phyloP scores from a whole-genome alignment of 2,329 filamentous ascomycete species.

The Canariomyces notabilis region DNA sequence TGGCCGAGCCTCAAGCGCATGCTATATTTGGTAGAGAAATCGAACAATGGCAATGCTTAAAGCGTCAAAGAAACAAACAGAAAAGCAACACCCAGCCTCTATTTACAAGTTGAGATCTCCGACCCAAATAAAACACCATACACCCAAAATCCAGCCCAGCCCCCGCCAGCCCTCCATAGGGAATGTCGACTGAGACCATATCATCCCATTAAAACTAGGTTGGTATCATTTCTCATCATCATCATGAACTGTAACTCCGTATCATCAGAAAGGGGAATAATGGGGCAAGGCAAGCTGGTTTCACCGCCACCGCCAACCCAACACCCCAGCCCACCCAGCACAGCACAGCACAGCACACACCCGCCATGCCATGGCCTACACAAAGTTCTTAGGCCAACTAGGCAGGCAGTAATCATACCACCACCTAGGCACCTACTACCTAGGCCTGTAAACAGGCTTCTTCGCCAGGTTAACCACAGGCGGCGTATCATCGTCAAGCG shows the following conservation, averaged over 20 bases:
- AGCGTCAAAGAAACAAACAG: neutral
- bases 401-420: too few species aligned
- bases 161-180: neutral
- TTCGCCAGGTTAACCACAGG: slow-evolving; percentile 79
- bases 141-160: neutral
- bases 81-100: too few species aligned
- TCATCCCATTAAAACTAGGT: neutral
- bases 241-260: neutral
- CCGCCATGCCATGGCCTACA: neutral
- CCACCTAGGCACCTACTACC: too few species aligned
- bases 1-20: slow-evolving; percentile 4
- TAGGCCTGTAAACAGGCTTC: slow-evolving; percentile 67
- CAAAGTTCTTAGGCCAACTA: too few species aligned
- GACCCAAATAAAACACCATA: neutral
- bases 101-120: neutral
- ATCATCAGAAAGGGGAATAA: too few species aligned
- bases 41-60: neutral
- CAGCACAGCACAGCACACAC: neutral
- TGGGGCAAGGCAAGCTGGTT: neutral
- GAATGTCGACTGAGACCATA: neutral
- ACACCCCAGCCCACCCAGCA: too few species aligned
- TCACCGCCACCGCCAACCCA: neutral
- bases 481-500: slow-evolving; percentile 71
- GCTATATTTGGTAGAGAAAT: slow-evolving; percentile 20
- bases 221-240: slow-evolving; percentile 2